Evolutionary conservation across 1,284 basidiomycete genomes (phyloP).

Genomic region (Rhodotorula sp.): DNA sequence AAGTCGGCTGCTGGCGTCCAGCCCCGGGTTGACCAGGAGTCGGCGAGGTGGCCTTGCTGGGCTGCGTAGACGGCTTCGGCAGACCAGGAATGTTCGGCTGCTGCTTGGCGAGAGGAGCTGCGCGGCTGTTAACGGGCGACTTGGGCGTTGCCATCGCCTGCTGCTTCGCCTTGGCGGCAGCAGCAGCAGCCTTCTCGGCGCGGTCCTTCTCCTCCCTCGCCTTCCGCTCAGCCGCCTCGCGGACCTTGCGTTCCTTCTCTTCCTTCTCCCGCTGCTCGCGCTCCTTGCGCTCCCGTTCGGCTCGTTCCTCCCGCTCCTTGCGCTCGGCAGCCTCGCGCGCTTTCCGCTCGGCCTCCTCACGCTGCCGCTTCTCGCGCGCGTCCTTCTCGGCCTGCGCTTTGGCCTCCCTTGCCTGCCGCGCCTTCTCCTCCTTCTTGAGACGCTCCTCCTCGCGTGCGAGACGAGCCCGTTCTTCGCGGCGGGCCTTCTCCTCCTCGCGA

Average conservation of each 20-base stretch:
- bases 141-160: slow-evolving; percentile 22
- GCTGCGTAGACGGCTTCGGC: slow-evolving; percentile 29
- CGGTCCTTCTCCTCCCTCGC: slow-evolving; percentile 46
- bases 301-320: slow-evolving; percentile 62
- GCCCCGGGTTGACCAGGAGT: background rate
- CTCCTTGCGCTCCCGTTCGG: slow-evolving; percentile 48
- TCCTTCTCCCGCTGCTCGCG: slow-evolving; percentile 34
- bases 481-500: slow-evolving; percentile 61
- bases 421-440: slow-evolving; percentile 57
- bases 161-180: slow-evolving; percentile 33
- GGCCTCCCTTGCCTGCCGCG: slow-evolving; percentile 56
- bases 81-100: slow-evolving; percentile 33
- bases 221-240: slow-evolving; percentile 45
- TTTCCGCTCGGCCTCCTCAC: slow-evolving; percentile 44
- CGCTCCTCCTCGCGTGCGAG: slow-evolving; percentile 57
- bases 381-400: slow-evolving; percentile 55
- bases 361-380: slow-evolving; percentile 64
- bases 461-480: slow-evolving; percentile 62
- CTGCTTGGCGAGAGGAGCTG: slow-evolving; percentile 28
- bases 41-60: slow-evolving; percentile 1
- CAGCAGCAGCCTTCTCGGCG: slow-evolving; percentile 50
- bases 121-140: slow-evolving; percentile 21
- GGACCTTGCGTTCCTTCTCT: slow-evolving; percentile 53
- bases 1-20: slow-evolving; percentile 5
- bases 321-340: slow-evolving; percentile 52